Conservation (phyloP, 2,329 filamentous ascomycete genomes). For the Erysiphe pulchra region DNA sequence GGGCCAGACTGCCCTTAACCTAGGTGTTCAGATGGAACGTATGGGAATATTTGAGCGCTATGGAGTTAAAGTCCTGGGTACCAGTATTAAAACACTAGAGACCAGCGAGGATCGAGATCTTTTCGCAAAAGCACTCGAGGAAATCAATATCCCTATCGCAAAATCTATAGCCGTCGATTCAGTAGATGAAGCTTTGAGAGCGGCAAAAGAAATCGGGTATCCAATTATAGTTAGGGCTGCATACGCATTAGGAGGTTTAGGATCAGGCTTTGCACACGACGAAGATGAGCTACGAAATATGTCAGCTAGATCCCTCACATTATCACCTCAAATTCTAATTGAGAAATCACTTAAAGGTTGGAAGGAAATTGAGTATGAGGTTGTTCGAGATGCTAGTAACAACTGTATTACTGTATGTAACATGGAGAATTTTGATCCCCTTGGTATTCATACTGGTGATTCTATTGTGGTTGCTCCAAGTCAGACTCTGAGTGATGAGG, state of each 20-base stretch:
- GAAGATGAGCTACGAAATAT: slow-evolving; percentile 60
- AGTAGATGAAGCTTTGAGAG: slow-evolving; percentile 67
- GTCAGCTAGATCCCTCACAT: slow-evolving; percentile 84
- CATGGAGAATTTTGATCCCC: slow-evolving; percentile 99
- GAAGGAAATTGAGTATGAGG: slow-evolving; percentile 99
- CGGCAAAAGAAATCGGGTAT: slow-evolving; percentile 77
- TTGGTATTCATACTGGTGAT: slow-evolving; percentile 94
- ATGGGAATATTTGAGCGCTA: slow-evolving; percentile 82
- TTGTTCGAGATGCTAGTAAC: slow-evolving; percentile 81
- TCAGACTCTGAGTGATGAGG: slow-evolving; percentile 86
- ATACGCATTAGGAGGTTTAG: slow-evolving; percentile 82
- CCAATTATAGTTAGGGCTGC: slow-evolving; percentile 93
- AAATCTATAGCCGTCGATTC: slow-evolving; percentile 89
- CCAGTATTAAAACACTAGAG: slow-evolving; percentile 92
- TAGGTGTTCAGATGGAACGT: slow-evolving; percentile 92
- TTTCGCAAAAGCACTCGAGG: slow-evolving; percentile 95
- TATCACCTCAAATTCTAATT: slow-evolving; percentile 84
- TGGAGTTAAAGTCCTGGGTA: slow-evolving; percentile 84
- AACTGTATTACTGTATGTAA: slow-evolving; percentile 99
- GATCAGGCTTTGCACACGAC: slow-evolving; percentile 85
- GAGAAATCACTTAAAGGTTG: slow-evolving; percentile 98
- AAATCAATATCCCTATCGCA: slow-evolving; percentile 90
- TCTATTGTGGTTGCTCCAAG: slow-evolving; percentile 95
- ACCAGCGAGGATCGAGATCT: slow-evolving; percentile 95
- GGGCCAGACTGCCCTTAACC: slow-evolving; percentile 87